phyloP scores from a whole-genome alignment of 345 rosid species.

The Abelmoschus esculentus region DNA sequence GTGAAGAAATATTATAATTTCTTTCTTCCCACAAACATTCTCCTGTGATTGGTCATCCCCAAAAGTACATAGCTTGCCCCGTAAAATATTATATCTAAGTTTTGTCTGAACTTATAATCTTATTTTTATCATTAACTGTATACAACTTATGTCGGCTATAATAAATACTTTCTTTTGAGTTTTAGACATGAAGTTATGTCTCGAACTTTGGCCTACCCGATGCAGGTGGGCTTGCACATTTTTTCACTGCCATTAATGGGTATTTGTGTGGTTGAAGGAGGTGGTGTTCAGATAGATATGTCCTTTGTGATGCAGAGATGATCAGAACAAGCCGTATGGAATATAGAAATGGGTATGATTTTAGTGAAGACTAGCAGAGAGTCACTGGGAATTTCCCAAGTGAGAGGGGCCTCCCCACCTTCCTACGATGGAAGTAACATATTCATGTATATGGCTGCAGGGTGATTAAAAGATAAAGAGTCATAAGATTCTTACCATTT shows the following conservation, averaged over 20 bases:
- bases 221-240: constrained; percentile 1
- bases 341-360: background rate
- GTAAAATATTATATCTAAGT: background rate
- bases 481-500: background rate
- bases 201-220: background rate
- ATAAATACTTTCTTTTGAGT: background rate
- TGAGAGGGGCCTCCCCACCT: background rate
- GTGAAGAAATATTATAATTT: background rate
- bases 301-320: background rate
- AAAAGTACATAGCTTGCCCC: background rate
- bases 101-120: background rate
- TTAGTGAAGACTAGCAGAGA: background rate
- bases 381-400: background rate
- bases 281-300: background rate
- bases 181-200: background rate
- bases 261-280: constrained; percentile 4
- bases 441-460: background rate
- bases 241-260: background rate
- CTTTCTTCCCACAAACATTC: background rate
- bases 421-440: background rate
- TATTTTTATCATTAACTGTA: background rate
- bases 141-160: background rate
- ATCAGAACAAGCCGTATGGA: background rate
- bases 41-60: background rate
- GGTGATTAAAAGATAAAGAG: background rate